Evolutionary conservation across 2,329 filamentous ascomycete genomes (phyloP).

Genomic region (Pseudomassariella vexata): DNA sequence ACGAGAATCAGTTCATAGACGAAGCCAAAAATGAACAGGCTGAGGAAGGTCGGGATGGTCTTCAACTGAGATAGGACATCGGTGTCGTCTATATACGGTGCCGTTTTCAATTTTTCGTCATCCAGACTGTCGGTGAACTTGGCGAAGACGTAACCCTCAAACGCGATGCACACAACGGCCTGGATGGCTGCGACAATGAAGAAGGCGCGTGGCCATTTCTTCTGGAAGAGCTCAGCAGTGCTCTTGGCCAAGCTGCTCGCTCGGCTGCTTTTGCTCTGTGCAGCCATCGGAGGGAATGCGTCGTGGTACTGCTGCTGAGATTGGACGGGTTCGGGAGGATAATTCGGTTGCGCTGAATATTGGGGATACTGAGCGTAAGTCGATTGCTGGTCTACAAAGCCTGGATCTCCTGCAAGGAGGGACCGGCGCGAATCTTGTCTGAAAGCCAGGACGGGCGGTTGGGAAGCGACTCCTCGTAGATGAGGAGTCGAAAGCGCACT

Average conservation of each 20-base stretch:
- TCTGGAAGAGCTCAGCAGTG: conserved; percentile 72
- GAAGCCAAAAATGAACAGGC: conserved; percentile 96
- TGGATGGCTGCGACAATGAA: conserved; percentile 69
- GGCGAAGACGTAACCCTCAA: conserved; percentile 89
- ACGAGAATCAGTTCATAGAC: conserved; percentile 85
- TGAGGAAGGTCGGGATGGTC: conserved; percentile 90
- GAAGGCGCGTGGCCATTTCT: conserved; percentile 85
- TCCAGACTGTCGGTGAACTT: conserved; percentile 66
- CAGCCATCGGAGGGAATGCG: conserved; percentile 27
- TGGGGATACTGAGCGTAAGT: conserved; percentile 10
- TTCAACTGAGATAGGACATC: conserved; percentile 47
- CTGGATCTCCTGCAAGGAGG: conserved; percentile 32
- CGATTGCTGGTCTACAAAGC: conserved; percentile 17
- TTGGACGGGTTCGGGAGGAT: conserved; percentile 8
- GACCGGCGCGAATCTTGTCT: conserved; percentile 39
- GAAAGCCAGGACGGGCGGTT: conserved; percentile 38
- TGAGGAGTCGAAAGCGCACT: conserved; percentile 8
- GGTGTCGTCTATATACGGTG: conserved; percentile 33
- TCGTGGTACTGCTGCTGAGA: conserved; percentile 22
- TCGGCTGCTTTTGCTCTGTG: conserved; percentile 25
- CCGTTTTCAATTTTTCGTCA: conserved; percentile 19
- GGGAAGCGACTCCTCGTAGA: conserved; percentile 19
- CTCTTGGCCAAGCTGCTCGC: conserved; percentile 25
- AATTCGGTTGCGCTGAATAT: conserved; percentile 15
- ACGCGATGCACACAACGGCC: conserved; percentile 70